Evolutionary conservation across 2,329 filamentous ascomycete genomes (phyloP), one percentile per base, ranked within the genome.

Genomic region (Podosphaera xanthii): DNA sequence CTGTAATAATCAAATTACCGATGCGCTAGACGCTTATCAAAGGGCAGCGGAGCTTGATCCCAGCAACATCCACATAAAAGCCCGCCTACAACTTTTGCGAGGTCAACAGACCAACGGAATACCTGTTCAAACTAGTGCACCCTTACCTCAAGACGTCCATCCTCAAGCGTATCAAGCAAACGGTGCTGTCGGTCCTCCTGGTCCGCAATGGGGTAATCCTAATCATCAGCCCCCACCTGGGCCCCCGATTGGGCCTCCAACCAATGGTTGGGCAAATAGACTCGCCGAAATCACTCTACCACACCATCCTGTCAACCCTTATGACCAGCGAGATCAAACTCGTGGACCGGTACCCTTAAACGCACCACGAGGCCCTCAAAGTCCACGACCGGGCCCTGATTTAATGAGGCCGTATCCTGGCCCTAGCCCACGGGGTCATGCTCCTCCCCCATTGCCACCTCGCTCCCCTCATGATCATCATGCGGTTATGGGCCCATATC

Each of bases 1-100:
- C 34, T 98, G 92, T 72, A 97, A 98, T 77, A 97, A 97, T 73
- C 92, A 98, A 72, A 95, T 94, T 60, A 87, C 83, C 58, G 92
- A 98, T 75, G 92, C 92, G 0, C 77, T 97, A 52, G 92, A 98
- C 71, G 92, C 92, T 4, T 98, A 97, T 70, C 86, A 91, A 68
- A 82, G 92, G 65, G 92, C 92, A 48, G 90, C 90, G 42, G 92
- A 98, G 70, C 80, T 98, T 63, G 92, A 98, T 69, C 91, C 92
- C 0, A 77, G 76, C 62, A 97, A 98, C 69, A 86, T 87, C 46
- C 91, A 97, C 71, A 97, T 98, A 76, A 97, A 97, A 72, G 89
- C 90, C 60, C 83, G 92, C 62, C 77, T 98, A 62, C 87, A 94
- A 69, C 77, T 98, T 54, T 79, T 98, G 60, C 86, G 92, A 60